phyloP scores from a whole-genome alignment of 352 stramenopile species.

The Phytophthora pini region DNA sequence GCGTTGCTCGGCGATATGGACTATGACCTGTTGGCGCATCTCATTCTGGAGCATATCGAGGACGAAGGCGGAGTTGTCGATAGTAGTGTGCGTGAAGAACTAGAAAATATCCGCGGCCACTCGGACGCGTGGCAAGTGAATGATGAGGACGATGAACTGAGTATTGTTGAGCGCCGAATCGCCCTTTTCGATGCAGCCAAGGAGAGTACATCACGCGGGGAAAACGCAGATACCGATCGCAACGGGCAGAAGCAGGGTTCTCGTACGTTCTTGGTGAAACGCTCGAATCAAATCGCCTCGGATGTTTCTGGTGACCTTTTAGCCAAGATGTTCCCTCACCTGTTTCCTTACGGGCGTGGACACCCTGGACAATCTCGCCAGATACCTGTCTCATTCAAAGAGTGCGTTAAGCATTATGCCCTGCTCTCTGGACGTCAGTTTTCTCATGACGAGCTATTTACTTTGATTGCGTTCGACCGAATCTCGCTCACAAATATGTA shows the following conservation, averaged over 20 bases:
- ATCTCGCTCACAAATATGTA: constrained; percentile 21
- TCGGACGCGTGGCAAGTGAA: background rate
- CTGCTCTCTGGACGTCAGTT: constrained; percentile 6
- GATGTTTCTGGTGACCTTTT: constrained; percentile 1
- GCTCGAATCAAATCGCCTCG: background rate
- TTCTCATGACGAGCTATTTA: constrained; percentile 17
- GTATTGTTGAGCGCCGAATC: background rate
- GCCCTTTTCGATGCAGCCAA: constrained; percentile 1
- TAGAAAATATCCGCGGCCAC: constrained; percentile 6
- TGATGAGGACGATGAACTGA: background rate
- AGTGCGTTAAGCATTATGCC: constrained; percentile 15
- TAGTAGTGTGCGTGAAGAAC: background rate
- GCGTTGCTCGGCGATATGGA: background rate
- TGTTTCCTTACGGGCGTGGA: constrained; percentile 10
- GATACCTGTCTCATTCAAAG: constrained; percentile 1
- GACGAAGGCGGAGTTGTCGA: background rate
- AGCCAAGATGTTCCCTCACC: constrained; percentile 7
- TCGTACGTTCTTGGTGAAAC: background rate
- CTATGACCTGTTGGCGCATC: background rate
- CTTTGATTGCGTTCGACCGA: constrained; percentile 8
- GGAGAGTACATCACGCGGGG: background rate
- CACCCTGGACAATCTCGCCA: constrained; percentile 7
- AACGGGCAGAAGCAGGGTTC: background rate
- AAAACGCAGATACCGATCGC: background rate
- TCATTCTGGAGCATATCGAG: background rate